Conservation (phyloP, 371 early-diverging fungal species). For the Saksenaea vasiformis region DNA sequence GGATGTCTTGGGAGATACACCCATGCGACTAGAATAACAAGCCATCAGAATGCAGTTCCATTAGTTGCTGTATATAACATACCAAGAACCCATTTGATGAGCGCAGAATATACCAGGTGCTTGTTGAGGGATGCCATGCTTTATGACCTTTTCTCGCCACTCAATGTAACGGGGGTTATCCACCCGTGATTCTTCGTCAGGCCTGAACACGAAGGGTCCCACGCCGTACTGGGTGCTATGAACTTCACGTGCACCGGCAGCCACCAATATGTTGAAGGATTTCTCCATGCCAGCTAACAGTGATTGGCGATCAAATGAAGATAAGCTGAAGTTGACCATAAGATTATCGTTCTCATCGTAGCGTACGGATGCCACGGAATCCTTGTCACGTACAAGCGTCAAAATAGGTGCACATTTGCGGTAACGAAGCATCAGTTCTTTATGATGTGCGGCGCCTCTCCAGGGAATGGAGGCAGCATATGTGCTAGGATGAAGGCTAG, state of each 20-base stretch:
- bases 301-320: constrained; percentile 47
- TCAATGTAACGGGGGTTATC: constrained; percentile 28
- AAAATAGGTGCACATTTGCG: constrained; percentile 45
- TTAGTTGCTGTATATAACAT: background rate
- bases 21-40: constrained; percentile 56
- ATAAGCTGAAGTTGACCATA: constrained; percentile 41
- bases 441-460: constrained; percentile 49
- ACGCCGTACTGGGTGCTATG: constrained; percentile 44
- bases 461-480: constrained; percentile 45
- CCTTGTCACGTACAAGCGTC: constrained; percentile 66
- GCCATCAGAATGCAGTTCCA: background rate
- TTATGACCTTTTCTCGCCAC: constrained; percentile 17
- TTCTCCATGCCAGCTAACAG: constrained; percentile 48
- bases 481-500: constrained; percentile 45
- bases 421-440: constrained; percentile 48
- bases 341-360: constrained; percentile 17
- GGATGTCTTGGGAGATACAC: constrained; percentile 43
- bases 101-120: constrained; percentile 28
- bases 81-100: constrained; percentile 67
- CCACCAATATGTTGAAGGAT: constrained; percentile 50
- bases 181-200: constrained; percentile 23
- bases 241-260: constrained; percentile 69
- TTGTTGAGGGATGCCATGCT: constrained; percentile 18
- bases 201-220: constrained; percentile 33
- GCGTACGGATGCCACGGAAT: constrained; percentile 32